Conservation (phyloP, 345 rosid genomes). For the Eucalyptus urophylla region DNA sequence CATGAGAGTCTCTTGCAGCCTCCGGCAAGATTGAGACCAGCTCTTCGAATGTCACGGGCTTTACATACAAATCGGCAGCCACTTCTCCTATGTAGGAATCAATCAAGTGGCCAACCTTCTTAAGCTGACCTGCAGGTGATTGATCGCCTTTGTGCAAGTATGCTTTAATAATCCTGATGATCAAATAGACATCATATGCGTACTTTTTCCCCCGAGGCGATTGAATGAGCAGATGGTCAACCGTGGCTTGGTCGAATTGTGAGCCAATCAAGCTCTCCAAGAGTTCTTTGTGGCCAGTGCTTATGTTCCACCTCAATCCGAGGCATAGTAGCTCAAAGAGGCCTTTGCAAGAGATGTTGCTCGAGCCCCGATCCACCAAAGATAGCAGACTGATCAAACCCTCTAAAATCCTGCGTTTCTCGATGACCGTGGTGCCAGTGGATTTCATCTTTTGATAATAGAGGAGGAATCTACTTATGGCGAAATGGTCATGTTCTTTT, state of each 20-base stretch:
- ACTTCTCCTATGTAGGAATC: conserved; percentile 41
- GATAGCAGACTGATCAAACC: conserved; percentile 11
- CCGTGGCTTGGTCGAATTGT: conserved; percentile 30
- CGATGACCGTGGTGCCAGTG: neutral
- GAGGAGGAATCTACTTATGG: conserved; percentile 22
- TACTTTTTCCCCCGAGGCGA: conserved; percentile 2
- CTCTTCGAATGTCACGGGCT: conserved; percentile 20
- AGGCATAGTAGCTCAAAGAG: conserved; percentile 18
- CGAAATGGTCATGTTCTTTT: conserved; percentile 10
- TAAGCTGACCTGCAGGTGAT: neutral
- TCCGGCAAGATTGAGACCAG: conserved; percentile 24
- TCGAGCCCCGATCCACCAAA: conserved; percentile 5
- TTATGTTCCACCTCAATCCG: conserved; percentile 7
- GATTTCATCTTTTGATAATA: conserved; percentile 18
- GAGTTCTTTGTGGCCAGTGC: neutral
- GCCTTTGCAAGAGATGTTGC: conserved; percentile 20
- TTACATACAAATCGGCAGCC: conserved; percentile 26
- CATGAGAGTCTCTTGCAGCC: conserved; percentile 24
- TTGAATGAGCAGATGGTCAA: conserved; percentile 27
- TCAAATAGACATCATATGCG: conserved; percentile 31
- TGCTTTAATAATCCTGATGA: conserved; percentile 23
- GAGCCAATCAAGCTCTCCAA: conserved; percentile 37
- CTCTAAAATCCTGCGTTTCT: conserved; percentile 14
- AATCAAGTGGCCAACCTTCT: conserved; percentile 22
- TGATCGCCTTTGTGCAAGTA: conserved; percentile 5